Evolutionary conservation across 164 flowering plant species (phyloP).

Genomic region (Stephania yunnanensis): DNA sequence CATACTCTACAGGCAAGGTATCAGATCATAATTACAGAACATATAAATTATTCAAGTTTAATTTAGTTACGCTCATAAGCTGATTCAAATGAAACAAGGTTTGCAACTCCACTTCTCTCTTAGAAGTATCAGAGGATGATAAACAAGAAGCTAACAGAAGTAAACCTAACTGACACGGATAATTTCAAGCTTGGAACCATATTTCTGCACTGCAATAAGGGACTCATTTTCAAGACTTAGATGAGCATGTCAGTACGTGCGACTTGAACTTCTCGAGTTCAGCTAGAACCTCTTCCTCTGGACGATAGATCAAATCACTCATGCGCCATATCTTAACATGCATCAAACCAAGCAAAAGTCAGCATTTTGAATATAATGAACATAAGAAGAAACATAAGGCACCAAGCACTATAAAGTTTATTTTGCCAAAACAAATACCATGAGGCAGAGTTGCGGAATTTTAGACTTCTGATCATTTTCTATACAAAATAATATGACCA

Average conservation of each 20-base stretch:
- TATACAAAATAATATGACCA: neutral
- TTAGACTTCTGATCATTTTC: neutral
- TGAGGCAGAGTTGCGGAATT: too few species aligned
- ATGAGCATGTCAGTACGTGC: slow-evolving; percentile 61
- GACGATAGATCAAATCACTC: slow-evolving; percentile 86
- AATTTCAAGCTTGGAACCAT: neutral
- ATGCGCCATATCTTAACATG: slow-evolving; percentile 87
- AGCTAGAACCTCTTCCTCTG: slow-evolving; percentile 78
- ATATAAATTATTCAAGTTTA: neutral
- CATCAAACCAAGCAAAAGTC: neutral
- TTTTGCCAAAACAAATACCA: too few species aligned
- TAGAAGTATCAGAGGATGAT: neutral
- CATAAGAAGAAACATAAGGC: neutral
- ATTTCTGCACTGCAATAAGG: neutral
- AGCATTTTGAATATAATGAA: neutral
- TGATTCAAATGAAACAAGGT: neutral
- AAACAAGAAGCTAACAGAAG: neutral
- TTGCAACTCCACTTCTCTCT: neutral
- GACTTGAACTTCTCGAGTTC: slow-evolving; percentile 91
- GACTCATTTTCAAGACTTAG: slow-evolving; percentile 23
- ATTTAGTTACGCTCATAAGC: neutral
- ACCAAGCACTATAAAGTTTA: neutral
- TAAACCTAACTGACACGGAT: neutral
- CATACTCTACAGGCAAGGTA: too few species aligned
- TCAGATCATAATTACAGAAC: neutral